Evolutionary conservation across 768 basidiomycete species (phyloP), one percentile per base, ranked within the genome.

Genomic region (Termitomyces eurrhizus): DNA sequence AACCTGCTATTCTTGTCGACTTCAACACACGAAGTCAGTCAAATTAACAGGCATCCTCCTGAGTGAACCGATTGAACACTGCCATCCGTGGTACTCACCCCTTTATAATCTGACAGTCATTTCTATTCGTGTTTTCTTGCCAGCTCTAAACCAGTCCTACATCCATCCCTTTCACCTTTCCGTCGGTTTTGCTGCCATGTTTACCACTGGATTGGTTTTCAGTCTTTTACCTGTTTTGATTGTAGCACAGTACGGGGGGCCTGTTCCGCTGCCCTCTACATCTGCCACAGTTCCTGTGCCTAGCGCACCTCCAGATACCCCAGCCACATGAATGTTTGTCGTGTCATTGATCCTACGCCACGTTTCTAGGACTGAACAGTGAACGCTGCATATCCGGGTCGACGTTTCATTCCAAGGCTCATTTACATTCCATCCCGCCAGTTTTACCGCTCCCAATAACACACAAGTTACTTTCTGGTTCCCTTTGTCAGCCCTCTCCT

Each of bases 401-500:
- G 66, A 82, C 48, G 84, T 85, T 36, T 74, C 70, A 6, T 61
- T 74, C 48, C 65, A 73, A 16, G 73, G 72, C 6, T 58, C 66
- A 13, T 78, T 82, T 64, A 60, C n/a, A n/a, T n/a, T n/a, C n/a
- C n/a, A n/a, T n/a, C n/a, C n/a, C n/a, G n/a, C n/a, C n/a, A n/a
- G n/a, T n/a, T n/a, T n/a, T n/a, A n/a, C n/a, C n/a, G n/a, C n/a
- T n/a, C n/a, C n/a, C n/a, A n/a, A n/a, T n/a, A n/a, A n/a, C n/a
- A n/a, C n/a, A n/a, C n/a, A n/a, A n/a, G n/a, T n/a, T n/a, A n/a
- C n/a, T n/a, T n/a, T n/a, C n/a, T n/a, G n/a, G n/a, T n/a, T n/a
- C n/a, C n/a, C n/a, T n/a, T n/a, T n/a, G n/a, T n/a, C n/a, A n/a
- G n/a, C n/a, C n/a, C n/a, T n/a, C n/a, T n/a, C n/a, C n/a, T n/a